phyloP scores from a whole-genome alignment of 805 yeast species.

The Wickerhamomyces canadensis region DNA sequence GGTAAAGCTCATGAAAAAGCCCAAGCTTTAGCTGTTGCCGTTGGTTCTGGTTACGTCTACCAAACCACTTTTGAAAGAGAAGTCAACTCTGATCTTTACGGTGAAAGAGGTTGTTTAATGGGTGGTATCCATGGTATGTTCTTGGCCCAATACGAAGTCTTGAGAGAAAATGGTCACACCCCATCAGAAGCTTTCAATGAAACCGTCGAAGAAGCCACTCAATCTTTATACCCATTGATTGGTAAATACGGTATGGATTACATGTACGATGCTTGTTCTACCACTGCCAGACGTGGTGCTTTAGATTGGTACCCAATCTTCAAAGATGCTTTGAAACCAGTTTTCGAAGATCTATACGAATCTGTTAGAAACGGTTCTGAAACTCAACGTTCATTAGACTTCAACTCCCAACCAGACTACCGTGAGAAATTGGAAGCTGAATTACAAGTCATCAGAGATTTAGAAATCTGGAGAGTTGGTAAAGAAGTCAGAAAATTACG shows the following conservation, averaged over 20 bases:
- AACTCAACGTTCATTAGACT: slow-evolving; percentile 96
- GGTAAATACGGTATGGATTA: slow-evolving; percentile 99
- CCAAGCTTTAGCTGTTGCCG: slow-evolving; percentile 96
- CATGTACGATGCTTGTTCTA: slow-evolving; percentile 99
- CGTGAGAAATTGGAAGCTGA: slow-evolving; percentile 93
- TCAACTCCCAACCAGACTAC: slow-evolving; percentile 98
- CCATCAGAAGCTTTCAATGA: slow-evolving; percentile 99
- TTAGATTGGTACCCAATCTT: slow-evolving; percentile 99
- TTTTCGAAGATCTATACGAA: slow-evolving; percentile 92
- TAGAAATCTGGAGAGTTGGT: slow-evolving; percentile 99
- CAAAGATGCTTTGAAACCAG: slow-evolving; percentile 98
- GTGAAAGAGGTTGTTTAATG: slow-evolving; percentile 99
- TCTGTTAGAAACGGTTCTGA: slow-evolving; percentile 94
- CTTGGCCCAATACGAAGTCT: slow-evolving; percentile 99
- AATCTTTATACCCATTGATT: slow-evolving; percentile 96
- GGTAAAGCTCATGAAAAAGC: slow-evolving; percentile 99
- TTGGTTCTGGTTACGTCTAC: slow-evolving; percentile 99
- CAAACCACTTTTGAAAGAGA: slow-evolving; percentile 99
- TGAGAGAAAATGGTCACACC: slow-evolving; percentile 99
- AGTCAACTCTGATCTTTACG: slow-evolving; percentile 98
- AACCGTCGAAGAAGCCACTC: slow-evolving; percentile 99
- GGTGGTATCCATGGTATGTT: slow-evolving; percentile 99
- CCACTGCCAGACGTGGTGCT: slow-evolving; percentile 99
- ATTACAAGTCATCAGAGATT: slow-evolving; percentile 86
- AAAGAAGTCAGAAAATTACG: slow-evolving; percentile 99